Percentiles rank a stretch among this genome's conserved stretches.
Conservation (phyloP, 2,329 filamentous ascomycete species). For the Exophiala lecanii-corni region DNA sequence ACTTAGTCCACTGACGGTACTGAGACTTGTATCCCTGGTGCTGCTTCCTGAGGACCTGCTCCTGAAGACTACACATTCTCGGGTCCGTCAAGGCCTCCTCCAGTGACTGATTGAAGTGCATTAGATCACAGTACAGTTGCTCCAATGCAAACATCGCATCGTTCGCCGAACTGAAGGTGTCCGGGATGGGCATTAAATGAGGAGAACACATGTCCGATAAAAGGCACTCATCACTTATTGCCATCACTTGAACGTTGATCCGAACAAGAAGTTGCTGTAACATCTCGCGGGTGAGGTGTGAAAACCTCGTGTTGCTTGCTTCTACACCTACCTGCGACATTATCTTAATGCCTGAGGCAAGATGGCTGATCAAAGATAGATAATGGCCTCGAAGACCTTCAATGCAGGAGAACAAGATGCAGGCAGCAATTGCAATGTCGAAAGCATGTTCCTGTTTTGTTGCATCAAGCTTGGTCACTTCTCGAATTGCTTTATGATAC, state of each 20-base stretch:
- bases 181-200: neutral
- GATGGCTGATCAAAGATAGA: neutral
- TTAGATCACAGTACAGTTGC: neutral
- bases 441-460: conserved; percentile 1
- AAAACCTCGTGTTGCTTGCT: neutral
- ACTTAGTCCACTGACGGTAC: neutral
- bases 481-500: neutral
- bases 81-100: neutral
- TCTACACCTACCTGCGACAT: neutral
- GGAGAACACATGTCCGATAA: neutral
- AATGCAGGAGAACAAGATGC: neutral
- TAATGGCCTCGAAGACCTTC: neutral
- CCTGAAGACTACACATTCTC: neutral
- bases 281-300: neutral
- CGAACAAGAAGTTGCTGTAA: neutral
- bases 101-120: neutral
- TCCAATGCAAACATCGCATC: neutral
- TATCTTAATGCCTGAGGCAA: neutral
- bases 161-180: neutral
- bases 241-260: conserved; percentile 1
- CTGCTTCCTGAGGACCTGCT: neutral
- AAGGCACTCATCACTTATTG: neutral
- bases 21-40: neutral
- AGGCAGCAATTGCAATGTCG: neutral
- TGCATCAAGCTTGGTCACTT: neutral